Percentiles rank a stretch among this genome's conserved stretches.
phyloP scores from a whole-genome alignment of 495 filamentous ascomycete genomes.

The Penicillium angulare region DNA sequence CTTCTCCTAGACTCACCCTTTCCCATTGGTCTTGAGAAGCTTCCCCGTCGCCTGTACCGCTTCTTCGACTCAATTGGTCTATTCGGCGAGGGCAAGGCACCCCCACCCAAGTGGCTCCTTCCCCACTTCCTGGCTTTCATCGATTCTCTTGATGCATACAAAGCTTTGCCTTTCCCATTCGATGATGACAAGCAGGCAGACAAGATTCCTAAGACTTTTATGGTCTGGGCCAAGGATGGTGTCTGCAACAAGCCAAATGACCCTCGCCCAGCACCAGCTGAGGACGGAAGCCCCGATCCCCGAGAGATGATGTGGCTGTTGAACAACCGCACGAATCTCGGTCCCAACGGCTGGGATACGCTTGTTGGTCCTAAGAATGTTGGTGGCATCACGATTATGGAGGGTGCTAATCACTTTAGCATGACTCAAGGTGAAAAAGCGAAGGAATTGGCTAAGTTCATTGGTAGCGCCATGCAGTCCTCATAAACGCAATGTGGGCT shows the following conservation, averaged over 20 bases:
- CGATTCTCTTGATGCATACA: conserved; percentile 71
- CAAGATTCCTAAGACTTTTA: conserved; percentile 57
- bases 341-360: conserved; percentile 77
- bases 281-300: conserved; percentile 52
- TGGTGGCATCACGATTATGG: conserved; percentile 52
- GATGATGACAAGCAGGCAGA: conserved; percentile 40
- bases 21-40: conserved; percentile 72
- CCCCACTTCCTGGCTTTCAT: conserved; percentile 82
- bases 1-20: conserved; percentile 83
- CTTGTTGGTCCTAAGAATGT: conserved; percentile 66
- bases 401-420: conserved; percentile 44
- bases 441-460: conserved; percentile 37
- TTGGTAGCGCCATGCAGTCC: conserved; percentile 23
- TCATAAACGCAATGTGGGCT: conserved; percentile 4
- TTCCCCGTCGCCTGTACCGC: conserved; percentile 70
- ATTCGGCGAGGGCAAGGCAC: conserved; percentile 66
- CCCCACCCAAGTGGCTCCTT: conserved; percentile 73
- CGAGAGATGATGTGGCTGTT: conserved; percentile 73
- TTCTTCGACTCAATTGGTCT: conserved; percentile 81
- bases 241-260: conserved; percentile 70
- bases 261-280: conserved; percentile 66
- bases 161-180: conserved; percentile 43
- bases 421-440: conserved; percentile 40
- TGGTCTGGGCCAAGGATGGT: conserved; percentile 80
- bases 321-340: conserved; percentile 75